Base-by-base conservation (phyloP, 345 rosid genomes). In the Gossypium longicalyx region DNA sequence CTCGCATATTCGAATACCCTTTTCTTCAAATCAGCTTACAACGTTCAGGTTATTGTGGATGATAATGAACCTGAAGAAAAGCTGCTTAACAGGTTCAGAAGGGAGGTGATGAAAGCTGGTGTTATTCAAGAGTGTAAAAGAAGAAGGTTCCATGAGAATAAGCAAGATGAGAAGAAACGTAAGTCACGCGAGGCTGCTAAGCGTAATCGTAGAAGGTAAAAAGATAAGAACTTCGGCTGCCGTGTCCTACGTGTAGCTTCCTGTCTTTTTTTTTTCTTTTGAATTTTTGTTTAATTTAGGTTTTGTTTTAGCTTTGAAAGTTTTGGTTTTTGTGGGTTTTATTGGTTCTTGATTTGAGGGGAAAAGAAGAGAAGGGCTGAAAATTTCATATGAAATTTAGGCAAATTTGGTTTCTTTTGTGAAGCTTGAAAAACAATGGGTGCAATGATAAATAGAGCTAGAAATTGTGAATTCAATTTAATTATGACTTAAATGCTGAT, bases 171-270 rank as follows among this genome's bases (percentile, higher is more conserved):
- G 91, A 87, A 84, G 91, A 91, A 89, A 77, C 80, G 98, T 0
- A 93, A 84, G 86, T 4, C 82, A 22, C 91, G 93, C n/a, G 94
- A 93, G 62, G 98, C 93, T 41, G 94, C 97, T 66, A 93, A 84
- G 92, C 92, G 97, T 54, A 89, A 88, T 67, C 82, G 83, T 47
- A 82, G 77, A 86, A 89, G 94, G 97, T 78, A 84, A 91, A 89
- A 54, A 75, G 27, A 61, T 19, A 58, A 5, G 66, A 59, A 54
- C 10, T 45, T 13, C 23, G 41, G n/a, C 2, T 23, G 16, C 44
- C 15, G 2, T 23, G 16, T 27, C 44, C 13, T 7, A 51, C 16
- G 20, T 51, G 25, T 47, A 25, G 20, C 15, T 69, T 27, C 45
- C 7, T 34, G 1, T 34, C 41, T 34, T 0, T 5, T 34, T 22